phyloP scores from a whole-genome alignment of 306 rosid species.

The Cucurbita moschata region DNA sequence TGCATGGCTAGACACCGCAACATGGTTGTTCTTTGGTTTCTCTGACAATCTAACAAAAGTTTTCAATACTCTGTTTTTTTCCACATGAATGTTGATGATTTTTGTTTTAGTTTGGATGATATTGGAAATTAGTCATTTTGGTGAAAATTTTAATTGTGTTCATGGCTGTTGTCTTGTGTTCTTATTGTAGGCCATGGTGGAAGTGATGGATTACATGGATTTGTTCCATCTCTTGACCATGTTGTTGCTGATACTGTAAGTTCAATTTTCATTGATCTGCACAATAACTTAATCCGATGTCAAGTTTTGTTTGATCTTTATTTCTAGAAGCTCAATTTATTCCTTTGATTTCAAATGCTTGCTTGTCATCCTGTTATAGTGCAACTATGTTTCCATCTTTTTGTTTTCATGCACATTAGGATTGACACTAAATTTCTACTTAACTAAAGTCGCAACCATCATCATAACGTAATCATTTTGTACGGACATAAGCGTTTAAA shows the following conservation, averaged over 20 bases:
- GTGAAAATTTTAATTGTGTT: background rate
- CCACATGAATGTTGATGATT: background rate
- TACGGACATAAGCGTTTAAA: too few species aligned
- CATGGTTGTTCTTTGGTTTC: background rate
- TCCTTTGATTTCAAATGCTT: background rate
- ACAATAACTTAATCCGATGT: background rate
- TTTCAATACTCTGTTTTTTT: background rate
- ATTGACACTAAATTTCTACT: too few species aligned
- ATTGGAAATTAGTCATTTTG: background rate
- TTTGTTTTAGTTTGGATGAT: background rate
- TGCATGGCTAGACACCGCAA: background rate
- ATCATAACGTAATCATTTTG: too few species aligned
- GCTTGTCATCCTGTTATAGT: background rate
- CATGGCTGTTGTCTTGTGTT: constrained; percentile 1
- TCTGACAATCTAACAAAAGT: background rate
- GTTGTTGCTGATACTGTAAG: constrained; percentile 96
- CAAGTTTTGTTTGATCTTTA: background rate
- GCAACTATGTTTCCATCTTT: background rate
- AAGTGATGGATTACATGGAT: constrained; percentile 98
- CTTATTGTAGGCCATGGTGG: constrained; percentile 83
- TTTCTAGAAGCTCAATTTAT: background rate
- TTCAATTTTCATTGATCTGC: background rate
- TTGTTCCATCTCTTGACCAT: constrained; percentile 93
- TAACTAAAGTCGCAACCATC: too few species aligned
- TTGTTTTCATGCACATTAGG: background rate